Evolutionary conservation across 345 rosid genomes (phyloP), one percentile per base, ranked within the genome.

Genomic region (Noccaea caerulescens): DNA sequence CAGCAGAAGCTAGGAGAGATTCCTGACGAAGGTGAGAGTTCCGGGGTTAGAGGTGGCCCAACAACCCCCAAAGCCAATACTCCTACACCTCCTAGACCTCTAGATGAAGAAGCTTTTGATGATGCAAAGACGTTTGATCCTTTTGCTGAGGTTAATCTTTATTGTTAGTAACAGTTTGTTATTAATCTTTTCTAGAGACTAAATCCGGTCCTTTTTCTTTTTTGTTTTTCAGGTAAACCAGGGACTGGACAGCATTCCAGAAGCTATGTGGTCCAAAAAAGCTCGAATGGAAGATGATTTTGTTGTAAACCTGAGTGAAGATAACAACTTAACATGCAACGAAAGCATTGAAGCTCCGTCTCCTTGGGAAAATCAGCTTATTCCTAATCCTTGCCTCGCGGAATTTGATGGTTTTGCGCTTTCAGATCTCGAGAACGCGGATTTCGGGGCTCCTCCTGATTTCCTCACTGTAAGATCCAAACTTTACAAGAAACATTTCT

Each of bases 371-470:
- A 76, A 74, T 49, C 66, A 79, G 66, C 18, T n/a, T 18, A 79
- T 81, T 46, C 69, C 69, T 0, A 57, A 53, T 54, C 64, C 83
- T 30, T 47, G 11, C 63, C 46, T 71, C 8, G 72, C 66, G 43
- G 76, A 75, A 70, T 30, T 62, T 27, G 71, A 66, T 60, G 82
- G 76, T 27, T 82, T 61, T 63, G 86, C 90, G 54, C 73, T 85
- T 49, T 60, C 88, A 18, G 96, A 88, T 75, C 81, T 86, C 0
- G 99, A 80, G 63, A 88, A 84, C 68, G 82, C 84, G n/a, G 93
- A 84, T 16, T 68, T 87, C 2, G 99, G 89, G 67, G 80, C 86
- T 12, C 93, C 95, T 0, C 99, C 98, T 41, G 95, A 87, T 63
- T 72, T 86, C 44, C 82, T 84, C 64, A 43, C 89, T 47, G 99